A percentile compares a stretch with the other conserved stretches of the same genome.
Evolutionary conservation across 2,329 filamentous ascomycete genomes (phyloP).

Genomic region (Cordyceps pruinosa): DNA sequence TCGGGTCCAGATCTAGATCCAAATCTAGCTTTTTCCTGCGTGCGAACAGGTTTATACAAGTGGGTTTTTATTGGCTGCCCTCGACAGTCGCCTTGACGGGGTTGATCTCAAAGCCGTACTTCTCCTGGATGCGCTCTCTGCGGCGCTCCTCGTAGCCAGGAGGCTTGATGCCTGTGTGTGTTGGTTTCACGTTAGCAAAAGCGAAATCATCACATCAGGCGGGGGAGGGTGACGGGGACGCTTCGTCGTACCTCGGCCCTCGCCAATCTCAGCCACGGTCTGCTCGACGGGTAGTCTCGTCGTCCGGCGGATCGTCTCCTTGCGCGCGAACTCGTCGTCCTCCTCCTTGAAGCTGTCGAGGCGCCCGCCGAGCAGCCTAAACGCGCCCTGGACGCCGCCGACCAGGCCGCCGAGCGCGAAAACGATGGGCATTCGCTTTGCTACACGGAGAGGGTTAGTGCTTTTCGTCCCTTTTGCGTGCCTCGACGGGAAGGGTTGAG

Average conservation of each 20-base stretch:
- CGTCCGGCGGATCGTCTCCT: conserved; percentile 66
- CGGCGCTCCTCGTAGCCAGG: conserved; percentile 82
- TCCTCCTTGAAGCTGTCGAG: conserved; percentile 46
- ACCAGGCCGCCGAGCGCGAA: conserved; percentile 58
- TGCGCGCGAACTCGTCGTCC: conserved; percentile 66
- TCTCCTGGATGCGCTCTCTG: conserved; percentile 72
- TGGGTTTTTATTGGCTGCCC: conserved; percentile 33
- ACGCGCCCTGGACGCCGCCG: conserved; percentile 52
- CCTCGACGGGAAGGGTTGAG: neutral
- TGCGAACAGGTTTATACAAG: too few species aligned
- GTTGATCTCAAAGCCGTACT: conserved; percentile 80
- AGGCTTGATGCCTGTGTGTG: conserved; percentile 61
- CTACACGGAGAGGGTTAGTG: conserved; percentile 18
- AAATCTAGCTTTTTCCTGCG: conserved; percentile 8
- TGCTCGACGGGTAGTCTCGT: conserved; percentile 70
- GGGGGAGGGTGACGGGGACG: neutral
- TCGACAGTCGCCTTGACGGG: conserved; percentile 50
- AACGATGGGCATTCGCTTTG: conserved; percentile 57
- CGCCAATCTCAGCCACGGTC: conserved; percentile 73
- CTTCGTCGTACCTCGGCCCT: conserved; percentile 67
- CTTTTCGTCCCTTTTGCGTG: neutral
- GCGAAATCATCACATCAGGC: neutral
- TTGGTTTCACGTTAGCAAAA: conserved; percentile 16
- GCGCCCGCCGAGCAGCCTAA: conserved; percentile 62
- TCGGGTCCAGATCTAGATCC: neutral